Base-by-base conservation (phyloP, 2,329 filamentous ascomycete genomes). In the Neoarthrinium moseri region DNA sequence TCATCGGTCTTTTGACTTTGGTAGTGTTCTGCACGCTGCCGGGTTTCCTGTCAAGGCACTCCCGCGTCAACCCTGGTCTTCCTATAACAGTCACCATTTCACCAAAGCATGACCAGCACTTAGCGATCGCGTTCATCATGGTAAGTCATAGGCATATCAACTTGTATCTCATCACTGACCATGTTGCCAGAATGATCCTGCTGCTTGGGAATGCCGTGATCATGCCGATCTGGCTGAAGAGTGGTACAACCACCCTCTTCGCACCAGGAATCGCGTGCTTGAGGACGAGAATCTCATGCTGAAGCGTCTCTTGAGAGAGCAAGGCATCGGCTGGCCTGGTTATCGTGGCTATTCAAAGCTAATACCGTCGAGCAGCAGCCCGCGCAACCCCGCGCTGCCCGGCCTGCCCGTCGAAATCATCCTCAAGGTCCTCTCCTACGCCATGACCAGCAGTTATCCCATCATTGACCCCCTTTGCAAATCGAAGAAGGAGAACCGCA, bases 381-480 rank as follows among this genome's bases (percentile, higher is more conserved):
- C n/a, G 30, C 33, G 45, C 13, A 30, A 37, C 13, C 36, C 43
- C 33, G 45, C 45, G 10, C 57, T 70, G 30, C 75, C 73, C 1
- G 64, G 69, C 32, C 64, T 81, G 10, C 78, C 78, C 1, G 70
- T 69, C 22, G 78, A 81, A 58, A 68, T 81, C 35, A 66, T 78
- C 42, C 59, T 81, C 21, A 68, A 69, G 26, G 74, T 82, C 41
- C 65, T 81, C 37, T 69, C 71, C 33, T 77, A 74, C 53, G 71
- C 77, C 22, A 48, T 82, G 58, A 73, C 70, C 21, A 75, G 73
- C 53, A 56, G 66, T 1, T 48, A 66, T 24, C 72, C 78, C 24
- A 78, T 82, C 51, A 65, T 81, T 39, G 77, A 82, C 47, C 78
- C 78, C 3, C 63, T 82, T 34, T 75, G 67, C 39, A 70, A 69